Conservation (phyloP, 352 stramenopile genomes). For the Aphanomyces cochlioides region DNA sequence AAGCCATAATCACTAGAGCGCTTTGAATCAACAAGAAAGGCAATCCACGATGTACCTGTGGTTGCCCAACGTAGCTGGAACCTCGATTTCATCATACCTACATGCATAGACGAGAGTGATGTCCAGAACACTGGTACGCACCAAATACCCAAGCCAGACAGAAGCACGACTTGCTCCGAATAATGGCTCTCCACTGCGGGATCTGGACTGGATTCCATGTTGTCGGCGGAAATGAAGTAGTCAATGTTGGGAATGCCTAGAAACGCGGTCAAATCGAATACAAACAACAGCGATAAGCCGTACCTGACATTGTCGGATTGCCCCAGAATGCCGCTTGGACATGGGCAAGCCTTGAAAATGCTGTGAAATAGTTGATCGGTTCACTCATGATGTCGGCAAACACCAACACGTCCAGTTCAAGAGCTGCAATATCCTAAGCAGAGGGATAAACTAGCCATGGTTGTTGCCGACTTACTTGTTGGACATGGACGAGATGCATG, state of each 20-base stretch:
- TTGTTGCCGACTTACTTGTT: constrained; percentile 1
- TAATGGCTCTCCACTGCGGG: constrained; percentile 33
- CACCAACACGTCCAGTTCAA: constrained; percentile 46
- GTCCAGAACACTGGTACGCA: constrained; percentile 30
- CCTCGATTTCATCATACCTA: constrained; percentile 24
- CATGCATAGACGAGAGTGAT: neutral
- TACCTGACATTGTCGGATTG: constrained; percentile 55
- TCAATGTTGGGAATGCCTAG: constrained; percentile 42
- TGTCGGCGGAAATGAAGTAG: constrained; percentile 62
- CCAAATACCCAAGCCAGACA: constrained; percentile 57
- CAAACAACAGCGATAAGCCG: neutral
- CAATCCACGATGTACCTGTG: neutral
- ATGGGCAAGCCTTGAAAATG: constrained; percentile 41
- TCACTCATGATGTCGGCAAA: constrained; percentile 55
- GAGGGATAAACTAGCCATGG: neutral
- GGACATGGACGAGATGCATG: constrained; percentile 27
- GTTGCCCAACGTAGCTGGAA: constrained; percentile 10
- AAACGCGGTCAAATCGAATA: neutral
- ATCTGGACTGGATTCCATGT: constrained; percentile 38
- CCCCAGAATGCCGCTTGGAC: constrained; percentile 66
- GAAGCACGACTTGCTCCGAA: constrained; percentile 52
- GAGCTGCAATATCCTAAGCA: constrained; percentile 22
- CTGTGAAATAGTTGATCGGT: constrained; percentile 44
- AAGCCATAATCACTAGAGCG: constrained; percentile 13
- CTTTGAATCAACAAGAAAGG: neutral